Evolutionary conservation across 495 filamentous ascomycete genomes (phyloP).

Genomic region (Trichocladium uniseriatum): DNA sequence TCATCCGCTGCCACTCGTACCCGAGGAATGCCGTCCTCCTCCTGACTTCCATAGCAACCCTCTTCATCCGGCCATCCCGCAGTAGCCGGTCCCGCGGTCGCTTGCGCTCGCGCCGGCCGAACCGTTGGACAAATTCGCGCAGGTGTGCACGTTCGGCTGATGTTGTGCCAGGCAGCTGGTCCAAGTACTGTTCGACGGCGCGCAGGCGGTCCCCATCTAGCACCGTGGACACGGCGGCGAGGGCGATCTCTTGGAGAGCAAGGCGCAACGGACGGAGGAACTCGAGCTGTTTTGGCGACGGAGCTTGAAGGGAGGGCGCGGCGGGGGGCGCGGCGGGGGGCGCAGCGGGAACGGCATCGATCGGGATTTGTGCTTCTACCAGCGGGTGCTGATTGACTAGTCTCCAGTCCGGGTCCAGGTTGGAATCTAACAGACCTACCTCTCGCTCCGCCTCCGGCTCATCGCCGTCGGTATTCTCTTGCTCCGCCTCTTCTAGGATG

Average conservation of each 20-base stretch:
- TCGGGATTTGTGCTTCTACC: not conserved
- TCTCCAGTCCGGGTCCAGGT: not conserved
- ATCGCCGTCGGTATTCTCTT: not conserved
- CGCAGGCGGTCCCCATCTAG: not conserved
- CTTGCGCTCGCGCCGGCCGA: conserved; percentile 31
- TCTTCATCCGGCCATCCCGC: conserved; percentile 55
- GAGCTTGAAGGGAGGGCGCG: not conserved
- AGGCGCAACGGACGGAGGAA: conserved; percentile 7
- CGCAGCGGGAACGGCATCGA: too few relatives aligned
- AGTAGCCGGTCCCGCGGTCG: conserved; percentile 71
- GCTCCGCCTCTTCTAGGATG: conserved; percentile 24
- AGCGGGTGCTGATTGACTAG: not conserved
- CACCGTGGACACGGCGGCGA: not conserved
- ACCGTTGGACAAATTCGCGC: conserved; percentile 14
- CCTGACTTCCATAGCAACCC: conserved; percentile 62
- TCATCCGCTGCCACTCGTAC: conserved; percentile 65
- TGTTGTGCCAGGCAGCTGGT: not conserved
- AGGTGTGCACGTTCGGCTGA: conserved; percentile 8
- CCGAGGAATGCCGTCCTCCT: conserved; percentile 77
- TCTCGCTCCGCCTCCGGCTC: not conserved
- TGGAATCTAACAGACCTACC: not conserved
- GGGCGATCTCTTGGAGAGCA: not conserved
- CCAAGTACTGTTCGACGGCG: not conserved
- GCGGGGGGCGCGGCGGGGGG: not conserved
- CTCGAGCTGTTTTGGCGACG: not conserved